Percentiles rank a stretch among this genome's conserved stretches.
Evolutionary conservation across 768 basidiomycete genomes (phyloP).

Genomic region (Harrya chromipes): DNA sequence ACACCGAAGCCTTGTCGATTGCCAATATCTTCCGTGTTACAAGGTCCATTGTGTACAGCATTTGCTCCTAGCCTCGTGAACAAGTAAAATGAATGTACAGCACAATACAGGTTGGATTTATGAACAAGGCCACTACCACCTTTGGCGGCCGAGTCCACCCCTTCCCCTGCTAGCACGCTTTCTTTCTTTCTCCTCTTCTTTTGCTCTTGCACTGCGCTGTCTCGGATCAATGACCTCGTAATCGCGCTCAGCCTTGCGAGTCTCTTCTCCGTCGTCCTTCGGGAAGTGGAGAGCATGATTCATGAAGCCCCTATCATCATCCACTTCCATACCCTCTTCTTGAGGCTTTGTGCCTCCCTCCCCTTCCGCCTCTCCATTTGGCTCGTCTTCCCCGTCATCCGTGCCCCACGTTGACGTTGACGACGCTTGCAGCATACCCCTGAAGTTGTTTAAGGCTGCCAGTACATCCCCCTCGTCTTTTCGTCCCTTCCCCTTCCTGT

Average conservation of each 20-base stretch:
- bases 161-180: slow-evolving; percentile 38
- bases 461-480: slow-evolving; percentile 74
- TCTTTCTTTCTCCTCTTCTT: slow-evolving; percentile 73
- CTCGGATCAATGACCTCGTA: slow-evolving; percentile 90
- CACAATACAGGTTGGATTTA: neutral
- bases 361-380: slow-evolving; percentile 14
- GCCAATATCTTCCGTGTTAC: neutral
- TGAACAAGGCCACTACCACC: slow-evolving; percentile 18
- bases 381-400: slow-evolving; percentile 17
- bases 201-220: slow-evolving; percentile 65
- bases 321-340: slow-evolving; percentile 67
- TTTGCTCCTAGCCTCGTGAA: neutral
- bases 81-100: no score
- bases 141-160: slow-evolving; percentile 17
- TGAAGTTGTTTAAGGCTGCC: slow-evolving; percentile 65
- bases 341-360: slow-evolving; percentile 13
- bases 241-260: slow-evolving; percentile 72
- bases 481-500: slow-evolving; percentile 53
- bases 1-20: no score
- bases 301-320: slow-evolving; percentile 74
- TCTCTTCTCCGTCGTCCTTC: slow-evolving; percentile 76
- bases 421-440: slow-evolving; percentile 56
- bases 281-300: slow-evolving; percentile 70
- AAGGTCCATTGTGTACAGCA: neutral
- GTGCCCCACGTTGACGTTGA: slow-evolving; percentile 34